Percentiles rank a stretch among this genome's conserved stretches.
Evolutionary conservation across 306 rosid genomes (phyloP).

Genomic region (Cucumis hystrix): DNA sequence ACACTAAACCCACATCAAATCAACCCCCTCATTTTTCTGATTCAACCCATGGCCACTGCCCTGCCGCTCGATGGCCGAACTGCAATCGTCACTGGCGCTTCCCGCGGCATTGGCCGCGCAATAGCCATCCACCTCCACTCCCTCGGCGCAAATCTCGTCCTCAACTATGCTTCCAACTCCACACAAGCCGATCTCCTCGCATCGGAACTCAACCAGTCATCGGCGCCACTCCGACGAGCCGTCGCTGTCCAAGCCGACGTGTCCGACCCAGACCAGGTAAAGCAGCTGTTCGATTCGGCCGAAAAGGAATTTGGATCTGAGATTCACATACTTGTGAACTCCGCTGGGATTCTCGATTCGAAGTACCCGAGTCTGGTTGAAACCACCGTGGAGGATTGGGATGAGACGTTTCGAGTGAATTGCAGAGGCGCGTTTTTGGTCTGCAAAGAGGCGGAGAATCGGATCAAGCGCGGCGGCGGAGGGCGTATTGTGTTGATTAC

Average conservation of each 20-base stretch:
- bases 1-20: neutral
- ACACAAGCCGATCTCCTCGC: constrained; percentile 27
- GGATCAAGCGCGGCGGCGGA: constrained; percentile 43
- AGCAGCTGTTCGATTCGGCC: constrained; percentile 37
- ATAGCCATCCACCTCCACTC: constrained; percentile 39
- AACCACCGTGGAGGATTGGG: constrained; percentile 28
- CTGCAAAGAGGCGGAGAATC: constrained; percentile 31
- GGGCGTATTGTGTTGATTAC: constrained; percentile 34
- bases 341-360: constrained; percentile 26
- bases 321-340: constrained; percentile 35
- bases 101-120: constrained; percentile 39
- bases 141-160: constrained; percentile 36
- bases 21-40: neutral
- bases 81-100: constrained; percentile 36
- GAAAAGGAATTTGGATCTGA: constrained; percentile 26
- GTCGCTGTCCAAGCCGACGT: constrained; percentile 32
- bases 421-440: constrained; percentile 36
- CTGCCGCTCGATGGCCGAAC: constrained; percentile 24
- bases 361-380: constrained; percentile 19
- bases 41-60: neutral
- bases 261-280: constrained; percentile 28
- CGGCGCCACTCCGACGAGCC: constrained; percentile 15
- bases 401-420: constrained; percentile 17
- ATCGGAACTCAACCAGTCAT: constrained; percentile 18
- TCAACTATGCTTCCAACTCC: constrained; percentile 37